Evolutionary conservation across 2,329 filamentous ascomycete genomes (phyloP).

Genomic region (Gaeumannomyces sp.): DNA sequence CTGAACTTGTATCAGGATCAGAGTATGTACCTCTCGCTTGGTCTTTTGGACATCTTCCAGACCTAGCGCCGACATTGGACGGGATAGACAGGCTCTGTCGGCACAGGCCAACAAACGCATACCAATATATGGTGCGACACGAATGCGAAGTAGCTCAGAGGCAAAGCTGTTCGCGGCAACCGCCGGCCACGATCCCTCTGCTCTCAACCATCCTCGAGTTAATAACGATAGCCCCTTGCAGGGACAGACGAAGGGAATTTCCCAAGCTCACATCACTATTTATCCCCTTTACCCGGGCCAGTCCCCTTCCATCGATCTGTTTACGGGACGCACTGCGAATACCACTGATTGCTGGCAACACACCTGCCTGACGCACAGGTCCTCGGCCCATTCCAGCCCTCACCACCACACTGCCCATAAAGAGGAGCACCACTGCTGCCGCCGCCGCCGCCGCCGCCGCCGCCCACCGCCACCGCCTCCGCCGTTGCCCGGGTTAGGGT

Average conservation of each 20-base stretch:
- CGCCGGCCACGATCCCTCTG: too few species aligned
- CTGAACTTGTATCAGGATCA: neutral
- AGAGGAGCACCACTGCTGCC: neutral
- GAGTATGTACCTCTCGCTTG: neutral
- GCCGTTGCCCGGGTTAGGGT: slow-evolving; percentile 7
- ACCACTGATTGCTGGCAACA: neutral
- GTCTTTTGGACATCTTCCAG: neutral
- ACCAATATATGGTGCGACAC: neutral
- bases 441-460: too few species aligned
- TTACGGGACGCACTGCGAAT: too few species aligned
- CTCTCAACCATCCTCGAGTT: neutral
- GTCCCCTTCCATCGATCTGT: too few species aligned
- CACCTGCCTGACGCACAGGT: neutral
- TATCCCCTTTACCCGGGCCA: too few species aligned
- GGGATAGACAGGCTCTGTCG: neutral
- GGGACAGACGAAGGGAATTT: too few species aligned
- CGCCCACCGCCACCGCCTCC: slow-evolving; percentile 3
- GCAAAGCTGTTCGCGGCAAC: neutral
- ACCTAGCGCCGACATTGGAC: neutral
- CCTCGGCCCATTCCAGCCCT: neutral
- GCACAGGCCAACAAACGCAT: too few species aligned
- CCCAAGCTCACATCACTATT: too few species aligned
- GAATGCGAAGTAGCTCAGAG: neutral
- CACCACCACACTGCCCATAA: neutral
- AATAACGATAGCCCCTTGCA: too few species aligned